Evolutionary conservation across 2,329 filamentous ascomycete species (phyloP), one percentile per base, ranked within the genome.

Genomic region (Xylaria sp.): DNA sequence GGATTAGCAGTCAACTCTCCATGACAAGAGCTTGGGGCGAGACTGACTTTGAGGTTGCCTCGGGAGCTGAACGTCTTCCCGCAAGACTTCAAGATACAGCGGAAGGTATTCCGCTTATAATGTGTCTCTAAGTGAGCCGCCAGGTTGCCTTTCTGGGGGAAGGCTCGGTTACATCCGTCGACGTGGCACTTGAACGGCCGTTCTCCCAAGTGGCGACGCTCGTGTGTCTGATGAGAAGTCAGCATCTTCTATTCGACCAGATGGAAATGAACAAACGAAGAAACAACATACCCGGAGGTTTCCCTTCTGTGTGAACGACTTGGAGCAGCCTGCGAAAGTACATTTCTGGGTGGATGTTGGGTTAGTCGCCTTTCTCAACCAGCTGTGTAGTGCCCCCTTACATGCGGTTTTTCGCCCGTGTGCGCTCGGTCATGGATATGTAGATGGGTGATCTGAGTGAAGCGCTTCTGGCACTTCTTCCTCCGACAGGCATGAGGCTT

Each of bases 391-490:
- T 52, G 1, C 50, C 79, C 50, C 79, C 90, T 80, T 78, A 96
- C 89, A 72, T 93, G 97, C 61, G 93, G 93, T 72, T 92, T 94
- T 57, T 89, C 86, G 13, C 94, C 94, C 1, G 91, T 96, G 74
- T 99, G 94, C 3, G 89, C 88, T 65, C 92, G 83, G 51, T 84
- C 86, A 73, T 99, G 94, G 53, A 95, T 97, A 62, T 94, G 89
- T 9, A 97, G 81, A 68, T 97, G 93, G 1, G 92, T 96, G 76
- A 93, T 96, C 71, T 97, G 93, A 61, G 85, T 85, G 74, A 97
- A 97, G 63, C 83, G 85, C 78, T 94, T 95, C 67, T 81, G 79
- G 74, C 93, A 97, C 47, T 84, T 84, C 6, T 85, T 82, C 46
- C 91, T 80, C 18, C 81, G 82, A 75, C 94, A 99, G 76, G 72